Evolutionary conservation across 805 yeast genomes (phyloP).

Genomic region (Wickerhamiella siamensis): DNA sequence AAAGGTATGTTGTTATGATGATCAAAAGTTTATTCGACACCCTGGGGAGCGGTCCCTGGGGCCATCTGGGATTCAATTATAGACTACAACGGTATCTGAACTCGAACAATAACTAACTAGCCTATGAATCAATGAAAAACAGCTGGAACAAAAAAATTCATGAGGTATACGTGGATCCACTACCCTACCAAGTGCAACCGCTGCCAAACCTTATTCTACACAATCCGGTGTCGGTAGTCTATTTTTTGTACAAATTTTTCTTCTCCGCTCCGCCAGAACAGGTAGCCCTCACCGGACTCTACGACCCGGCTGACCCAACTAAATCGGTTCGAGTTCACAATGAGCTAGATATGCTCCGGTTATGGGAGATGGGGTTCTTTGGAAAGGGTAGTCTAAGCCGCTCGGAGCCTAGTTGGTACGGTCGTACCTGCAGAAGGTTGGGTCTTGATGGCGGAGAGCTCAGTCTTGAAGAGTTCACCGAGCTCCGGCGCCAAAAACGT

Average conservation of each 20-base stretch:
- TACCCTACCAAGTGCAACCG: constrained; percentile 39
- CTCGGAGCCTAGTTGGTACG: constrained; percentile 83
- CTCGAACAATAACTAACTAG: constrained; percentile 16
- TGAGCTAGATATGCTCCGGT: constrained; percentile 33
- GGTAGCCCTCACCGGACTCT: constrained; percentile 12
- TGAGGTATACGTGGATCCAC: constrained; percentile 33
- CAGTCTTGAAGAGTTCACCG: constrained; percentile 58
- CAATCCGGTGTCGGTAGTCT: constrained; percentile 54
- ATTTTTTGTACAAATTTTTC: constrained; percentile 27
- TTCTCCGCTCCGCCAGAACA: constrained; percentile 12
- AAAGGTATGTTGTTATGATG: constrained; percentile 20
- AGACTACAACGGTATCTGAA: constrained; percentile 98
- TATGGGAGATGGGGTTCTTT: constrained; percentile 83
- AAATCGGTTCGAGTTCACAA: constrained; percentile 25
- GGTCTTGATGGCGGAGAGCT: constrained; percentile 29
- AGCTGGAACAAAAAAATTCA: constrained; percentile 13
- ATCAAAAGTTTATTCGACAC: constrained; percentile 10
- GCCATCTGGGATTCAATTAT: constrained; percentile 21
- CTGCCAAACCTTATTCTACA: constrained; percentile 44
- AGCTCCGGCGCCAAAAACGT: constrained; percentile 55
- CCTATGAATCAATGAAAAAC: constrained; percentile 9
- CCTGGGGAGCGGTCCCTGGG: constrained; percentile 22
- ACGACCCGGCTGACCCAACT: constrained; percentile 10
- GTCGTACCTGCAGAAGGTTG: constrained; percentile 46
- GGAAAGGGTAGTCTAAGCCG: constrained; percentile 86